Evolutionary conservation across 192 early-diverging fungal genomes (phyloP).

Genomic region (Allomyces macrogynus): DNA sequence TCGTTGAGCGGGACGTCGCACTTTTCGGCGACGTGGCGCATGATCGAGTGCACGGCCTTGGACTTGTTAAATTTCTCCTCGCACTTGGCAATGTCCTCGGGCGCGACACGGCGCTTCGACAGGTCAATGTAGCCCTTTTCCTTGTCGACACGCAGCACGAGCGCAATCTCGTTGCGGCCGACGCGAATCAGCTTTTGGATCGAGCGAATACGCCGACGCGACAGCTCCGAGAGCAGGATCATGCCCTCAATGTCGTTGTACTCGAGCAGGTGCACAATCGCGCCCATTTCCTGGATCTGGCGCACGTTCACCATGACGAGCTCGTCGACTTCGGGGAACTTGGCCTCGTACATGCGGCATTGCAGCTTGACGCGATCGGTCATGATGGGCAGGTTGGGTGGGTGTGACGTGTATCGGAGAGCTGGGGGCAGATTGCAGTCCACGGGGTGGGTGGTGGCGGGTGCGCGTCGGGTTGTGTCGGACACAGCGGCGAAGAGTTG

Average conservation of each 20-base stretch:
- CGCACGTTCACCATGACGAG: conserved; percentile 94
- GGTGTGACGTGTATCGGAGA: no score
- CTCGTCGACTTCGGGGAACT: conserved; percentile 82
- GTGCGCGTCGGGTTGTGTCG: no score
- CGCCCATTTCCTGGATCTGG: conserved; percentile 86
- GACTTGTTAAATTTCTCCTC: conserved; percentile 88
- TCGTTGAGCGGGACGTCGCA: conserved; percentile 58
- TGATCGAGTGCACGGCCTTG: conserved; percentile 68
- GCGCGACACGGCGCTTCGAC: conserved; percentile 77
- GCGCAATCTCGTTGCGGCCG: conserved; percentile 77
- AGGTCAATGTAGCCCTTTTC: conserved; percentile 99
- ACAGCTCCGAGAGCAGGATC: conserved; percentile 84
- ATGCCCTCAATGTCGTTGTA: conserved; percentile 97
- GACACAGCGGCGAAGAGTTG: no score
- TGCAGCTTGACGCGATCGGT: conserved; percentile 3
- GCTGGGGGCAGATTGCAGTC: no score
- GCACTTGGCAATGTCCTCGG: conserved; percentile 73
- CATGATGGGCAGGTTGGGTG: no score
- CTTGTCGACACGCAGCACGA: conserved; percentile 85
- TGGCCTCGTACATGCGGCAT: conserved; percentile 87
- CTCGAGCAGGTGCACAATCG: conserved; percentile 85
- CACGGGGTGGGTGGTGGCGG: no score
- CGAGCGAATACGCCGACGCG: conserved; percentile 83
- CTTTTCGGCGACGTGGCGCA: conserved; percentile 76
- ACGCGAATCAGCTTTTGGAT: conserved; percentile 89